phyloP scores from a whole-genome alignment of 2,329 filamentous ascomycete genomes.

The Aureobasidium musti region DNA sequence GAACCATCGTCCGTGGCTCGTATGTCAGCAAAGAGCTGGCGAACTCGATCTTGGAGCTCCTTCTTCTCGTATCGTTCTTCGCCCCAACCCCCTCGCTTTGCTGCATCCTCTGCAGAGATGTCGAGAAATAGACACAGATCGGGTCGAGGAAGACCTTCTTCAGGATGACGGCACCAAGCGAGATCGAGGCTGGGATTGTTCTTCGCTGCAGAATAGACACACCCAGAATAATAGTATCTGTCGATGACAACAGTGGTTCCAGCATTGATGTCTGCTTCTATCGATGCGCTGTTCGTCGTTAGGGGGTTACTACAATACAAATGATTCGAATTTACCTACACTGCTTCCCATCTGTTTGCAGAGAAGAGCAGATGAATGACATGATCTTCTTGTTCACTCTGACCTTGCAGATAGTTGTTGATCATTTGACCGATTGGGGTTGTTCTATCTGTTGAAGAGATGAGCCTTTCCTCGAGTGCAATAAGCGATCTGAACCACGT shows the following conservation, averaged over 20 bases:
- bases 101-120: slow-evolving; percentile 71
- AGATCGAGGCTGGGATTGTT: slow-evolving; percentile 68
- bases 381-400: slow-evolving; percentile 77
- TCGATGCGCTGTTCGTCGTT: slow-evolving; percentile 39
- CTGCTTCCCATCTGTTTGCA: slow-evolving; percentile 83
- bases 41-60: slow-evolving; percentile 77
- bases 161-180: slow-evolving; percentile 79
- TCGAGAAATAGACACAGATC: slow-evolving; percentile 88
- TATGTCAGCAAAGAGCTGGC: slow-evolving; percentile 67
- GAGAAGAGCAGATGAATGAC: slow-evolving; percentile 88
- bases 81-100: slow-evolving; percentile 80
- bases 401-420: slow-evolving; percentile 73
- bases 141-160: slow-evolving; percentile 81
- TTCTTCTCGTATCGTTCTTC: slow-evolving; percentile 84
- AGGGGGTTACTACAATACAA: slow-evolving; percentile 9
- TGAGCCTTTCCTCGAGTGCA: not conserved
- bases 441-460: slow-evolving; percentile 64
- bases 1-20: slow-evolving; percentile 52
- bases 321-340: slow-evolving; percentile 37
- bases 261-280: slow-evolving; percentile 53
- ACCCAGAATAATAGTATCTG: slow-evolving; percentile 92
- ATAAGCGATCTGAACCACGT: slow-evolving; percentile 31
- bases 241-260: slow-evolving; percentile 83
- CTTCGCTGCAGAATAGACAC: slow-evolving; percentile 91
- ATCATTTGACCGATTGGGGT: slow-evolving; percentile 88